A percentile compares a stretch with the other conserved stretches of the same genome.
These are phyloP conservation scores for Penicillium lividum DNA, from an alignment of 495 filamentous ascomycete species.

Conservation along the genomic window DNA sequence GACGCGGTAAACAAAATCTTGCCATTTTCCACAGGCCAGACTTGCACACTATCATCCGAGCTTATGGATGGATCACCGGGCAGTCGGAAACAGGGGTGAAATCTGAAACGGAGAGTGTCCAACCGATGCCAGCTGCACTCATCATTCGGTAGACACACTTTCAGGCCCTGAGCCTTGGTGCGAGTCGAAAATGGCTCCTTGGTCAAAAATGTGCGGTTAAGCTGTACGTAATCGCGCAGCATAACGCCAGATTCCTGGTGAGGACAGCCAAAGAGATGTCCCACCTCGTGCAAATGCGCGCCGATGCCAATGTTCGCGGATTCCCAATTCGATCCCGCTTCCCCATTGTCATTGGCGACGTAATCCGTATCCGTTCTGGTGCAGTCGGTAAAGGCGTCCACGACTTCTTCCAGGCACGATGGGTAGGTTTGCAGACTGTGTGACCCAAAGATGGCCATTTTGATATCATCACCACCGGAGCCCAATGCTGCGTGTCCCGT, in stretches of 20 bases:
- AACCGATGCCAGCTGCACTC: constrained; percentile 89
- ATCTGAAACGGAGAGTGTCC: constrained; percentile 83
- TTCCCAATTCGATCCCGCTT: constrained; percentile 88
- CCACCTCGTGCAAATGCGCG: constrained; percentile 85
- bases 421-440: constrained; percentile 89
- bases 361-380: constrained; percentile 79
- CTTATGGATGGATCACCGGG: constrained; percentile 69
- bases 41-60: constrained; percentile 77
- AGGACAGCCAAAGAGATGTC: constrained; percentile 84
- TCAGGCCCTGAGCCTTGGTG: constrained; percentile 74
- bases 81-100: constrained; percentile 86
- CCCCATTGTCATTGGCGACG: constrained; percentile 81
- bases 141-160: constrained; percentile 68
- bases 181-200: constrained; percentile 81
- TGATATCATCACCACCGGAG: constrained; percentile 65
- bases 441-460: constrained; percentile 86
- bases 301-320: constrained; percentile 89
- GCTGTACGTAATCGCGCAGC: constrained; percentile 77
- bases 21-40: constrained; percentile 83
- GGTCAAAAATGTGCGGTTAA: constrained; percentile 80
- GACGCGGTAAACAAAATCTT: constrained; percentile 77
- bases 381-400: constrained; percentile 83
- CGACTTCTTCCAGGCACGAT: constrained; percentile 78
- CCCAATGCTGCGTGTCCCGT: constrained; percentile 81
- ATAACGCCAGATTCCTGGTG: constrained; percentile 87